A percentile compares a stretch with the other conserved stretches of the same genome.
Conservation (phyloP, 2,329 filamentous ascomycete species). For the Fusarium sp. region DNA sequence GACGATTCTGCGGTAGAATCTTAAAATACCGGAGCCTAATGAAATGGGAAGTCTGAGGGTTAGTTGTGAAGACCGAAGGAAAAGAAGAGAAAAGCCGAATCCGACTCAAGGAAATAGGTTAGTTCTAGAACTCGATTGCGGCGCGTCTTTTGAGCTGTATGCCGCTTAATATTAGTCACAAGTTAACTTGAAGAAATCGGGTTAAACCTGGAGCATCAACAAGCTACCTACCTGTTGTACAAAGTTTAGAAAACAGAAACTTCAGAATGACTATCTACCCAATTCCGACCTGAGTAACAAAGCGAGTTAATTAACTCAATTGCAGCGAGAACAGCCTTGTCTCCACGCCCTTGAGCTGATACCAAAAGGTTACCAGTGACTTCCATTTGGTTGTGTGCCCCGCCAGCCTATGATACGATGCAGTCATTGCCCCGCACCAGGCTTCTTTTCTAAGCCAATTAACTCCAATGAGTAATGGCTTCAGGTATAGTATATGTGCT, state of each 20-base stretch:
- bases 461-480: not conserved
- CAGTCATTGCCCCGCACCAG: slow-evolving; percentile 23
- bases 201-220: slow-evolving; percentile 1
- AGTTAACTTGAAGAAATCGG: slow-evolving; percentile 18
- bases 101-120: not conserved
- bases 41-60: not conserved
- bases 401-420: slow-evolving; percentile 10
- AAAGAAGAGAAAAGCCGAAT: not conserved
- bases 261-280: not conserved
- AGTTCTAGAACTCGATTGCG: slow-evolving; percentile 1
- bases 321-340: not conserved
- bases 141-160: slow-evolving; percentile 16
- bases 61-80: not conserved
- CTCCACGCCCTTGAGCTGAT: slow-evolving; percentile 15
- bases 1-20: not conserved
- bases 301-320: not conserved
- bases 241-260: not conserved
- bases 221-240: not conserved
- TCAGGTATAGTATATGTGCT: not conserved
- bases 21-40: not conserved
- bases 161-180: slow-evolving; percentile 28
- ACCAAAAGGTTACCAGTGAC: slow-evolving; percentile 15
- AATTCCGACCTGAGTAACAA: not conserved
- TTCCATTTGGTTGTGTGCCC: slow-evolving; percentile 28
- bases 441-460: not conserved